Conservation (phyloP, 768 basidiomycete genomes). For the Dacryopinax primogenitus region DNA sequence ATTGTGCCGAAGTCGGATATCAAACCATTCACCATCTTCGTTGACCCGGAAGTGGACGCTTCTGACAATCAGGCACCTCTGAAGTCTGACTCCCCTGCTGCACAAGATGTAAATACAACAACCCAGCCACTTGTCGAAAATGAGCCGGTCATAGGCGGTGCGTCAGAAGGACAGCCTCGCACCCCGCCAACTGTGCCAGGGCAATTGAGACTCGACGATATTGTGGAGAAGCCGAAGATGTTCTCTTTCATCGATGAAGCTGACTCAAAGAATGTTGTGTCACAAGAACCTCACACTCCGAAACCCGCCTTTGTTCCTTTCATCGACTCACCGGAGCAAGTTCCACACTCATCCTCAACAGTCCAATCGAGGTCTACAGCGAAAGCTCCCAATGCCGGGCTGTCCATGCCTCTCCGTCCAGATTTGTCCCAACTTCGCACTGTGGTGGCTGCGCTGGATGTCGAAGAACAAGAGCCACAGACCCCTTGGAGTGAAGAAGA, state of each 20-base stretch:
- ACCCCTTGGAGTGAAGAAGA: conserved; percentile 15
- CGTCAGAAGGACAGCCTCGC: neutral
- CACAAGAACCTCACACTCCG: conserved; percentile 11
- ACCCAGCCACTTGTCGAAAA: neutral
- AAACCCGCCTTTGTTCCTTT: conserved; percentile 8
- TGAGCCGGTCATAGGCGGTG: too few species aligned
- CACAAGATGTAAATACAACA: neutral
- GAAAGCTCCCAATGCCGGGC: neutral
- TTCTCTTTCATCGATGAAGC: conserved; percentile 20
- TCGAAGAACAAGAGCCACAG: conserved; percentile 17
- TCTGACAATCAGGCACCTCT: neutral
- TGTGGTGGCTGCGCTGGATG: neutral
- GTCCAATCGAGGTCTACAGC: neutral
- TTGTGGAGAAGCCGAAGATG: neutral
- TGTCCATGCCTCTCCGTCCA: neutral
- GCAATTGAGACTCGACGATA: neutral
- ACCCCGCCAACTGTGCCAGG: neutral
- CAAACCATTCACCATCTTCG: conserved; percentile 14
- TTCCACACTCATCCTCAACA: neutral
- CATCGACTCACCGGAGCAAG: neutral
- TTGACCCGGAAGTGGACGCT: conserved; percentile 11
- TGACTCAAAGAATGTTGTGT: conserved; percentile 11
- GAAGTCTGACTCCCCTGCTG: neutral
- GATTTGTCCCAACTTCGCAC: neutral
- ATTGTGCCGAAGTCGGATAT: conserved; percentile 1